Conservation (phyloP, 2,329 filamentous ascomycete genomes). For the Didymella pinodella region DNA sequence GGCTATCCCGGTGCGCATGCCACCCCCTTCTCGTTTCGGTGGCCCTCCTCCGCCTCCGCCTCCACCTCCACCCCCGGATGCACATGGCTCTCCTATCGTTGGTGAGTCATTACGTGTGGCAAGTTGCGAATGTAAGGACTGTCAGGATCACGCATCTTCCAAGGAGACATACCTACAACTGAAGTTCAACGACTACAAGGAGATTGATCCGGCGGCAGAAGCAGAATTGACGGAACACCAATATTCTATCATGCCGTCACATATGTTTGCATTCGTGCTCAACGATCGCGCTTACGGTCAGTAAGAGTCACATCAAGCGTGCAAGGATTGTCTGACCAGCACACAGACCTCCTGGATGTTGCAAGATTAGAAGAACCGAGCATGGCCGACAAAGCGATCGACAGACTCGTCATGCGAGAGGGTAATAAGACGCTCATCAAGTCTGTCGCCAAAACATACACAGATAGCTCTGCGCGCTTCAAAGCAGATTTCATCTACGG, state of each 20-base stretch:
- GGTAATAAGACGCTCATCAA: slow-evolving; percentile 3
- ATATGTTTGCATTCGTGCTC: slow-evolving; percentile 20
- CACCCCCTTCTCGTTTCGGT: too few relatives aligned
- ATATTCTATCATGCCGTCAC: slow-evolving; percentile 9
- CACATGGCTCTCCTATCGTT: background rate
- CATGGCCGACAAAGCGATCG: background rate
- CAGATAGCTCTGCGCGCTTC: slow-evolving; percentile 1
- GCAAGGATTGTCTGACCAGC: background rate
- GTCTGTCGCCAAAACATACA: slow-evolving; percentile 2
- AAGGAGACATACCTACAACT: background rate
- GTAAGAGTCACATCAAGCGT: background rate
- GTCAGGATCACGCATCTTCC: background rate
- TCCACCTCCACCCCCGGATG: too few relatives aligned
- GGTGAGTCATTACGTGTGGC: background rate
- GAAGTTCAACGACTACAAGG: background rate
- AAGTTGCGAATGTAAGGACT: slow-evolving; percentile 4
- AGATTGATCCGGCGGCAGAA: background rate
- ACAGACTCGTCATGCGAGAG: background rate
- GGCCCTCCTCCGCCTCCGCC: too few relatives aligned
- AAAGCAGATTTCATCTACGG: slow-evolving; percentile 55
- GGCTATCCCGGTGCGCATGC: too few relatives aligned
- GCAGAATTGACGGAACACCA: slow-evolving; percentile 3
- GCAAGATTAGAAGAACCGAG: background rate
- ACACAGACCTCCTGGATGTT: slow-evolving; percentile 2
- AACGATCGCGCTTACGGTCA: slow-evolving; percentile 18